Evolutionary conservation across 805 yeast genomes (phyloP).

Genomic region (Candida yuanshanica): DNA sequence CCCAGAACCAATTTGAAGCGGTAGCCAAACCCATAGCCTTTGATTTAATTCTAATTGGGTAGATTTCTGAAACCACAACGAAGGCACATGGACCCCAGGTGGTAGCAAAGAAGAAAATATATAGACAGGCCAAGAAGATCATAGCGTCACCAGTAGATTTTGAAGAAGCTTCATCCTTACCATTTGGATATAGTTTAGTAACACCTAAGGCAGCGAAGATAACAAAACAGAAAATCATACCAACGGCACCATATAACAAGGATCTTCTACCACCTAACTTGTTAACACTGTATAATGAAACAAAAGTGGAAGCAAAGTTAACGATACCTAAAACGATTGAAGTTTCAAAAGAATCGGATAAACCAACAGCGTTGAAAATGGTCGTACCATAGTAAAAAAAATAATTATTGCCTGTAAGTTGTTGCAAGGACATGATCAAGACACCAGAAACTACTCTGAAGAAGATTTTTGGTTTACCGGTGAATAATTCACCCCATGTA

Average conservation of each 20-base stretch:
- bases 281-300: slow-evolving; percentile 45
- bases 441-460: slow-evolving; percentile 45
- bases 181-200: slow-evolving; percentile 35
- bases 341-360: slow-evolving; percentile 51
- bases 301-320: slow-evolving; percentile 51
- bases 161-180: slow-evolving; percentile 41
- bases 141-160: slow-evolving; percentile 60
- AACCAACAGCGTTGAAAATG: slow-evolving; percentile 55
- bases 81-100: slow-evolving; percentile 71
- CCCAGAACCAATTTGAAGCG: slow-evolving; percentile 63
- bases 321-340: slow-evolving; percentile 54
- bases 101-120: slow-evolving; percentile 65
- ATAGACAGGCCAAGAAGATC: slow-evolving; percentile 66
- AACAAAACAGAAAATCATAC: slow-evolving; percentile 41
- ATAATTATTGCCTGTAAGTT: slow-evolving; percentile 61
- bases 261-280: slow-evolving; percentile 48
- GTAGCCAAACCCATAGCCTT: slow-evolving; percentile 52
- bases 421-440: slow-evolving; percentile 57
- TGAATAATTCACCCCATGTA: slow-evolving; percentile 58
- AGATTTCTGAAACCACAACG: slow-evolving; percentile 61
- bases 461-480: slow-evolving; percentile 59
- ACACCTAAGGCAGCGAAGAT: slow-evolving; percentile 60
- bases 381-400: slow-evolving; percentile 65
- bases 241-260: slow-evolving; percentile 42
- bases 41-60: slow-evolving; percentile 66